These are phyloP conservation scores for Nitzschia sp. DNA, from an alignment of 108 stramenopile species.

Conservation along the genomic window DNA sequence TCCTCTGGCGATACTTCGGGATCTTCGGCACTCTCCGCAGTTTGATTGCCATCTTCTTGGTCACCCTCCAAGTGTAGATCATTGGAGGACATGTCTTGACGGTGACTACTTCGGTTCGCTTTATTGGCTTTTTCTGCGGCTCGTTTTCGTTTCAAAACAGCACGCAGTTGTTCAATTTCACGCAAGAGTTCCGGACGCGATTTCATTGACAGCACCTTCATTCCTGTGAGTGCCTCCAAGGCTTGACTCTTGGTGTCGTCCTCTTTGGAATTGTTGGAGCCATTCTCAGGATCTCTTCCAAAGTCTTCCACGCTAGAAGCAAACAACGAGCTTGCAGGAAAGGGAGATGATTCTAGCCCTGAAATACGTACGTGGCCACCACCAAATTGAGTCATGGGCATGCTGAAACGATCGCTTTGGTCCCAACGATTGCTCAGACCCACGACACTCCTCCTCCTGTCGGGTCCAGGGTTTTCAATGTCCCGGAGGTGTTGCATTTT, in stretches of 20 bases:
- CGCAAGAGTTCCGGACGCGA: constrained; percentile 6
- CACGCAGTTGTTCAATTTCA: constrained; percentile 6
- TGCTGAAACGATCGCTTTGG: neutral
- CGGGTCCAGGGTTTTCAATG: neutral
- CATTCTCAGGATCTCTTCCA: neutral
- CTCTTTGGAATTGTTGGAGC: neutral
- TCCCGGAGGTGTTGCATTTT: constrained; percentile 34
- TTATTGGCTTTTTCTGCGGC: neutral
- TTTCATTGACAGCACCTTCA: constrained; percentile 17
- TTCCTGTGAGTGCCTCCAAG: neutral
- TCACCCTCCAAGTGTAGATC: no score
- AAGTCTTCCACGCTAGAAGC: neutral
- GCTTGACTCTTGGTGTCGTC: neutral
- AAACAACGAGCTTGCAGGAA: neutral
- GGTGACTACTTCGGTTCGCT: no score
- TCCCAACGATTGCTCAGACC: neutral
- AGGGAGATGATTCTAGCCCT: neutral
- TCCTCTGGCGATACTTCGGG: no score
- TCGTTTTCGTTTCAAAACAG: neutral
- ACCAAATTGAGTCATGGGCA: neutral
- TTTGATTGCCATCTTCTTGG: no score
- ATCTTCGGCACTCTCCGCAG: no score
- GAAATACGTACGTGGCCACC: neutral
- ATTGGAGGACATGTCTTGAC: no score
- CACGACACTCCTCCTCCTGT: neutral